Percentiles rank a stretch among this genome's conserved stretches.
Conservation (phyloP, 2,329 filamentous ascomycete genomes). For the Penicillium hordei region DNA sequence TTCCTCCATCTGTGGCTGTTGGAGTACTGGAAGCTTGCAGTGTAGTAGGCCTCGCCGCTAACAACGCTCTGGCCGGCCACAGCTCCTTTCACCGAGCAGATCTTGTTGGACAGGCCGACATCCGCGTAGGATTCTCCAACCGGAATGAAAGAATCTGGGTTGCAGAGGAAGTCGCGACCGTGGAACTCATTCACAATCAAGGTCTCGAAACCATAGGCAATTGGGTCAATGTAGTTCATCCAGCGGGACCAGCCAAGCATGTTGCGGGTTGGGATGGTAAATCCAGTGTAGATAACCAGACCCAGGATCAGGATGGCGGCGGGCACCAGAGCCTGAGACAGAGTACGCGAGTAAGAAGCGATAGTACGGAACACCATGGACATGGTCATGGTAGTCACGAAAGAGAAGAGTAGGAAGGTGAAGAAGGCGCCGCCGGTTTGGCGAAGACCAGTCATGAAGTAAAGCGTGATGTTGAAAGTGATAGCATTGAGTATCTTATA, state of each 20-base stretch:
- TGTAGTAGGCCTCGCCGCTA: conserved; percentile 59
- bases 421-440: conserved; percentile 76
- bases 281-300: conserved; percentile 10
- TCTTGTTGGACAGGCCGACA: conserved; percentile 39
- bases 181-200: conserved; percentile 68
- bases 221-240: conserved; percentile 12
- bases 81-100: conserved; percentile 63
- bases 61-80: conserved; percentile 54
- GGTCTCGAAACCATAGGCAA: conserved; percentile 8
- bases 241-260: conserved; percentile 13
- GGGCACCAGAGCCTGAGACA: conserved; percentile 45
- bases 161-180: conserved; percentile 56
- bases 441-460: conserved; percentile 83
- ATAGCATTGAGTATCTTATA: conserved; percentile 75
- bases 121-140: conserved; percentile 40
- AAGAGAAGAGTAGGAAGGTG: conserved; percentile 77
- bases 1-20: conserved; percentile 65
- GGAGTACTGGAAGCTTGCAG: conserved; percentile 57
- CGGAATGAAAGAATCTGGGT: conserved; percentile 42
- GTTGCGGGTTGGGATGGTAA: conserved; percentile 9
- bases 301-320: conserved; percentile 8
- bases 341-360: conserved; percentile 68
- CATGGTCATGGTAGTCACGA: conserved; percentile 72
- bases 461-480: conserved; percentile 74
- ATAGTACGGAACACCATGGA: conserved; percentile 83